These are phyloP conservation scores for Ceriops zippeliana DNA, from an alignment of 345 rosid species.

Conservation along the genomic window DNA sequence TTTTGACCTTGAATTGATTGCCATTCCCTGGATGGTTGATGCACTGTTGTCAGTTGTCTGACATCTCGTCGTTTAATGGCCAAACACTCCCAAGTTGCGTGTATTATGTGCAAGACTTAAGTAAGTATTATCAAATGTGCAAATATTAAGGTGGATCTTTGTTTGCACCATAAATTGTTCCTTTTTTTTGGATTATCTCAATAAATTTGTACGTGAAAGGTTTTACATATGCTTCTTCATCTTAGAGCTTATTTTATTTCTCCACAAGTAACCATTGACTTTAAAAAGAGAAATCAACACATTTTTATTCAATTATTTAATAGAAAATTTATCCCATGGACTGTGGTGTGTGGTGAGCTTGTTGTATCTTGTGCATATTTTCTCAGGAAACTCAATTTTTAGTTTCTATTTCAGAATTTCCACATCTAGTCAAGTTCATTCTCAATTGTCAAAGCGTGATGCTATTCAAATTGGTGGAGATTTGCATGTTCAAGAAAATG, in stretches of 20 bases:
- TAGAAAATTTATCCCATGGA: not conserved
- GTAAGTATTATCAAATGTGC: not conserved
- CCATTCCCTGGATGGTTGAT: not conserved
- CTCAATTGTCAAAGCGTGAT: slow-evolving; percentile 72
- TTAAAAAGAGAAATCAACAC: no score
- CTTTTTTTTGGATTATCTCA: not conserved
- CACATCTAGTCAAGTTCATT: slow-evolving; percentile 78
- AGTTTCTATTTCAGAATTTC: slow-evolving; percentile 60
- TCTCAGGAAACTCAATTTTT: slow-evolving; percentile 14
- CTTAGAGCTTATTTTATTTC: no score
- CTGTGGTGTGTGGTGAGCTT: not conserved
- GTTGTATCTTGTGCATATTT: slow-evolving; percentile 1
- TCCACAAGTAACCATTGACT: no score
- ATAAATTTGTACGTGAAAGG: not conserved
- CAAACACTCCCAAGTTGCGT: slow-evolving; percentile 1
- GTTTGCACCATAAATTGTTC: not conserved
- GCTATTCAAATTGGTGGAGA: slow-evolving; percentile 68
- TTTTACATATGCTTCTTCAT: not conserved
- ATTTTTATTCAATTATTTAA: slow-evolving; percentile 1
- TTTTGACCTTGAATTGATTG: not conserved
- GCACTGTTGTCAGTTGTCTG: not conserved
- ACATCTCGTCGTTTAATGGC: not conserved
- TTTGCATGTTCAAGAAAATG: slow-evolving; percentile 59
- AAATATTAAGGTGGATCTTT: not conserved
- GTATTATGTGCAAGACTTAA: not conserved